Base-by-base conservation (phyloP, 75 land plant species). In the Adiantum capillusveneris region DNA sequence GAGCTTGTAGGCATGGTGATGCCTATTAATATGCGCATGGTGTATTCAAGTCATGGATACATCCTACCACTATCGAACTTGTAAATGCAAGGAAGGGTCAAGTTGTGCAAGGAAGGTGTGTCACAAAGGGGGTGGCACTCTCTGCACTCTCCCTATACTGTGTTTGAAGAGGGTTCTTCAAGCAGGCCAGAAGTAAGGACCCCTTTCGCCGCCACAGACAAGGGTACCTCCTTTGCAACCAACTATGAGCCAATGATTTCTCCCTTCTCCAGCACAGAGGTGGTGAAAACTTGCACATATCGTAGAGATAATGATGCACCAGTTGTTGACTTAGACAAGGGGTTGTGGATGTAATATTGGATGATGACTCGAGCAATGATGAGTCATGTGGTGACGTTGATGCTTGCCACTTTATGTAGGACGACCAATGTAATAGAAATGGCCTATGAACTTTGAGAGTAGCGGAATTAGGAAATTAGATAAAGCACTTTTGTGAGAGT, bases 121-220 rank as follows among this genome's bases (percentile, higher is more conserved):
- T n/a, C n/a, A n/a, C n/a, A n/a, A n/a, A n/a, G n/a, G n/a, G n/a
- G n/a, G n/a, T n/a, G n/a, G n/a, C n/a, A n/a, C n/a, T n/a, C n/a
- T n/a, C n/a, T n/a, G n/a, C n/a, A n/a, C n/a, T n/a, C n/a, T n/a
- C n/a, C n/a, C n/a, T 65, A 56, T 17, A 13, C 49, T 14, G 29
- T 50, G 24, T 31, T 52, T 11, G 82, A 84, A 46, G 53, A 25
- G 63, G 80, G 78, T 2, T 81, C 85, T 56, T 85, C 85, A 21
- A 84, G 88, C 45, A 92, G 93, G 51, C 97, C 97, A 25, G 97
- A 91, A 0, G 55, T 74, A 5, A 82, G 62, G 51, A 76, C 87
- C 0, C 53, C 81, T 7, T 75, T 84, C 34, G 81, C 92, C 44
- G 52, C 69, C 1, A 87, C 96, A 11, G 83, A 81, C 19, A 58